Percentiles rank a stretch among this genome's conserved stretches.
These are phyloP conservation scores for Boehmeria nivea DNA, from an alignment of 306 rosid species.

Conservation along the genomic window DNA sequence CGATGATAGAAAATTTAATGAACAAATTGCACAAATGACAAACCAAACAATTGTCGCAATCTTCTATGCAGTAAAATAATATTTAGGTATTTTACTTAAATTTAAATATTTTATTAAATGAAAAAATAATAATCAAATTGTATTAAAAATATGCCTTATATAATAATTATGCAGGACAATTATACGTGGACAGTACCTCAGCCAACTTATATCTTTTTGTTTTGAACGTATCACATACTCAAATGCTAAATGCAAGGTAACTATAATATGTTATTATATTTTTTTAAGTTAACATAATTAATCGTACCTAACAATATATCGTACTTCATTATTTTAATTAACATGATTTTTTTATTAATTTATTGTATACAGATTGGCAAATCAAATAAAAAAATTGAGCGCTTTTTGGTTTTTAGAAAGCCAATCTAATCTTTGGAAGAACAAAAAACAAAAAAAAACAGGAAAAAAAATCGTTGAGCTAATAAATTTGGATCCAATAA, in stretches of 20 bases:
- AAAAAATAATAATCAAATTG: not conserved
- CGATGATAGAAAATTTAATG: not conserved
- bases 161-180: not conserved
- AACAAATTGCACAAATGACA: not conserved
- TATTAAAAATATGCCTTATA: not conserved
- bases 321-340: too few species aligned
- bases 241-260: not conserved
- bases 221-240: not conserved
- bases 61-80: not conserved
- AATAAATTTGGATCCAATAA: not conserved
- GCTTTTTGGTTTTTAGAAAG: not conserved
- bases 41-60: not conserved
- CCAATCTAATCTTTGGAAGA: not conserved
- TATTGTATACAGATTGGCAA: not conserved
- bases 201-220: not conserved
- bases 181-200: not conserved
- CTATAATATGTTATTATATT: not conserved
- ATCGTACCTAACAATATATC: too few species aligned
- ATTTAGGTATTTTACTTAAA: not conserved
- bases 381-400: not conserved
- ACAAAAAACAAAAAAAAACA: not conserved
- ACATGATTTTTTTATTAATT: not conserved
- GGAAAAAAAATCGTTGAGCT: not conserved
- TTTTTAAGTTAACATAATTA: too few species aligned
- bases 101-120: conserved; percentile 1